Base-by-base conservation (phyloP, 495 filamentous ascomycete genomes). In the Aspergillus carlsbadensis region DNA sequence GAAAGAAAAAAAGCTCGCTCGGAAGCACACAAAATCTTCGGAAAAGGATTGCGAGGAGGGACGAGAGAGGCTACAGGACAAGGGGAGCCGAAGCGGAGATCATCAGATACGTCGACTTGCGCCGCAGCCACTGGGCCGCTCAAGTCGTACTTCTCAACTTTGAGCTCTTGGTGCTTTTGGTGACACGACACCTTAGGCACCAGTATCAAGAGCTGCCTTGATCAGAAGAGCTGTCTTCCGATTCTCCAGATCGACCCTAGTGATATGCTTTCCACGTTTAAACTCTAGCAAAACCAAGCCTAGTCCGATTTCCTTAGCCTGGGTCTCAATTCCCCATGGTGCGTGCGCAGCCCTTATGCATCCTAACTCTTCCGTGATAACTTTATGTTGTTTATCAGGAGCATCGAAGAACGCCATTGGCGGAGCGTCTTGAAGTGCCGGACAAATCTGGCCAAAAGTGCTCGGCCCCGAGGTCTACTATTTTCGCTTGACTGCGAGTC, bases 1-100 rank as follows among this genome's bases (percentile, higher is more conserved):
- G 4, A 36, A 11, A 24, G 20, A 43, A 24, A 43, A 24, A 14
- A 29, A 15, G 14, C 13, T 43, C 3, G 33, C 6, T 37, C 10
- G 33, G 17, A 35, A 33, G 7, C 15, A n/a, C 15, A 36, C 8
- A 36, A 15, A 7, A 35, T 8, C n/a, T 6, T 22, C 47, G 47
- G 34, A 51, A 51, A 51, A 39, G 24, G 10, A 20, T 51, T 51
- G 48, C 48, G 48, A 40, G 13, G 31, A 24, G 35, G 35, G 36
- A 51, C 34, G 40, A 29, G 10, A 24, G 20, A 26, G 15, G 46
- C 34, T 36, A 20, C 34, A 37, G 20, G 18, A 50, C 3, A 42
- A 42, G 15, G 7, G 17, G 18, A 44, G 24, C 5, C 17, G 41
- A 13, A 8, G 2, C 20, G 40, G 24, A 46, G 43, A 46, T 46